phyloP scores from a whole-genome alignment of 2,329 filamentous ascomycete species.

The Dactylellina leptospora region DNA sequence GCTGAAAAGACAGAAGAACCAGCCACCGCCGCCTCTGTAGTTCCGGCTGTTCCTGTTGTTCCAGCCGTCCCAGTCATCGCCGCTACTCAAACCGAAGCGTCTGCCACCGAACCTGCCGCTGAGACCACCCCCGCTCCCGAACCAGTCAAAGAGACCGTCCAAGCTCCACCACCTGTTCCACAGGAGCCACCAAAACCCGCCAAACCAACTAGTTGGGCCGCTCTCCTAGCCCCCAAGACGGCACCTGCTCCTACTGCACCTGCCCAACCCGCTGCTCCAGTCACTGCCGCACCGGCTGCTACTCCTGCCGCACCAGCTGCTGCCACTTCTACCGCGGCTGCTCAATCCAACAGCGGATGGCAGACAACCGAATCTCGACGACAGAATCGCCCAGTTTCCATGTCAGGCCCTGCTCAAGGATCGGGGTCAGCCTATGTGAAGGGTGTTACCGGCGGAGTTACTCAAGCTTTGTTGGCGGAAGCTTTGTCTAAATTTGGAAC shows the following conservation, averaged over 20 bases:
- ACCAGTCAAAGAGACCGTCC: slow-evolving; percentile 35
- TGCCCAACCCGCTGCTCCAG: slow-evolving; percentile 59
- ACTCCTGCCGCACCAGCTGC: slow-evolving; percentile 59
- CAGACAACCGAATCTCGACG: slow-evolving; percentile 74
- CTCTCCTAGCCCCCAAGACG: slow-evolving; percentile 32
- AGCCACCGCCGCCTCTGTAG: slow-evolving; percentile 13
- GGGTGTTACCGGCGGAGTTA: slow-evolving; percentile 88
- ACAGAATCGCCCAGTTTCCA: slow-evolving; percentile 57
- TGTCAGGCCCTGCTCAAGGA: slow-evolving; percentile 58
- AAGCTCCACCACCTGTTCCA: slow-evolving; percentile 42
- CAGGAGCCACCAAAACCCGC: slow-evolving; percentile 45
- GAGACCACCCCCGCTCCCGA: slow-evolving; percentile 32
- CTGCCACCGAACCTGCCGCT: slow-evolving; percentile 15
- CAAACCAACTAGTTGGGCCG: slow-evolving; percentile 50
- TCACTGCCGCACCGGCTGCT: slow-evolving; percentile 64
- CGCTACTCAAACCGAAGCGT: slow-evolving; percentile 31
- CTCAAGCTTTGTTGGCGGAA: slow-evolving; percentile 74
- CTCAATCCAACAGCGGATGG: slow-evolving; percentile 72
- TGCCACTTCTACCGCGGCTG: slow-evolving; percentile 60
- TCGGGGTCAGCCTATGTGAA: slow-evolving; percentile 86
- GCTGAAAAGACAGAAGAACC: slow-evolving; percentile 43
- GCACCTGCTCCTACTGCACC: slow-evolving; percentile 54
- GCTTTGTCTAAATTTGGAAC: slow-evolving; percentile 77
- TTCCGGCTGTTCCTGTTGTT: slow-evolving; percentile 47
- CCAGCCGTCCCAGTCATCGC: slow-evolving; percentile 32